Evolutionary conservation across 2,329 filamentous ascomycete species (phyloP), one percentile per base, ranked within the genome.

Genomic region (Nemania sp.): DNA sequence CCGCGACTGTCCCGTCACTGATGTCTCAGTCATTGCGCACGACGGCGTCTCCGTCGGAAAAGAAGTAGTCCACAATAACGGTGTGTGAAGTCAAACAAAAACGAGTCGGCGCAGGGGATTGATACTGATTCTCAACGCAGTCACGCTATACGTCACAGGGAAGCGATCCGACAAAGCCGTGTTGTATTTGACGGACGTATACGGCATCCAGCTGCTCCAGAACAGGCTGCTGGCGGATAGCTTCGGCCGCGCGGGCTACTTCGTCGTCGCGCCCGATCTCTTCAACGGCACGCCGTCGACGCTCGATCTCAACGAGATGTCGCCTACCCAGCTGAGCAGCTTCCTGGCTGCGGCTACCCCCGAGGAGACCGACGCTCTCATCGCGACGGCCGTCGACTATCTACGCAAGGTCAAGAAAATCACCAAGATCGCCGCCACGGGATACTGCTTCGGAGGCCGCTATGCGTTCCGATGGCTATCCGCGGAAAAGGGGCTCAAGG

Each of bases 361-460:
- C 15, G 68, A 72, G 5, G 72, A 72, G 7, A 78, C 80, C 1
- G 80, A 84, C 53, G 75, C 77, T 7, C 77, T 83, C 54, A 74
- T 85, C 55, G 76, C 76, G n/a, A 72, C 73, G 0, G 74, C 77
- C 13, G 76, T 85, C 56, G 71, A 74, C 17, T 77, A 83, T 67
- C 71, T 85, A 65, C 77, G 77, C 55, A 68, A 73, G 54, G 75
- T 76, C n/a, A 73, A 80, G 37, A 82, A 83, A n/a, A 74, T 82
- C 18, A 78, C 78, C 52, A 80, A 77, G 57, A 76, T 90, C 57
- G 85, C 79, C 2, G 81, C 79, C 2, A 82, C 83, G 0, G 87
- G 87, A 2, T 89, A 89, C 73, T 89, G 87, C 73, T 89, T 86
- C 68, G 87, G 87, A 1, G 86, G 83, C 15, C 84, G 83, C 43